phyloP scores from a whole-genome alignment of 192 early-diverging fungal species.

The Fimicolochytrium jonesii region DNA sequence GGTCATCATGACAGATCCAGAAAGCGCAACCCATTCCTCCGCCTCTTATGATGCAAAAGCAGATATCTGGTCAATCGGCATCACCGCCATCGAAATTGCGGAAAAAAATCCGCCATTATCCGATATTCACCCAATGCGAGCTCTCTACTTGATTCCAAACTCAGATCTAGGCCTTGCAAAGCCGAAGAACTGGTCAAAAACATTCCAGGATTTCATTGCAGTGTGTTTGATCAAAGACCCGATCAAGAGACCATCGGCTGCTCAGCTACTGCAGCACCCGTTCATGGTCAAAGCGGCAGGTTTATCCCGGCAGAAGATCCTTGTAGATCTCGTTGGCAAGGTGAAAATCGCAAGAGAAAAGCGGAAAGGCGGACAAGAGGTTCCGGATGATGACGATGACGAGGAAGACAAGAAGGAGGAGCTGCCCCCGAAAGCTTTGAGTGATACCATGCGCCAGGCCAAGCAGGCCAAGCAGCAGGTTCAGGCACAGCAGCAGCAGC shows the following conservation, averaged over 20 bases:
- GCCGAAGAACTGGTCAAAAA: conserved; percentile 58
- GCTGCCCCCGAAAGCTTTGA: conserved; percentile 38
- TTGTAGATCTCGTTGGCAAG: conserved; percentile 46
- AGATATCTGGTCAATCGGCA: conserved; percentile 64
- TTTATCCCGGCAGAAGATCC: conserved; percentile 40
- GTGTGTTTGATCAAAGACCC: conserved; percentile 56
- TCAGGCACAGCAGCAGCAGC: conserved; percentile 4
- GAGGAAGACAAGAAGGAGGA: conserved; percentile 43
- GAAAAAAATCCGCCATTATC: conserved; percentile 62
- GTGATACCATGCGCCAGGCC: conserved; percentile 41
- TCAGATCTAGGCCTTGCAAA: conserved; percentile 50
- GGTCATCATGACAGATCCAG: conserved; percentile 54
- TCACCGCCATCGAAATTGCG: conserved; percentile 64
- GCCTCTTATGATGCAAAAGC: conserved; percentile 55
- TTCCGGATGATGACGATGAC: conserved; percentile 52
- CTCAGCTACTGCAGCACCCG: conserved; percentile 54
- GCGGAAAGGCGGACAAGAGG: conserved; percentile 48
- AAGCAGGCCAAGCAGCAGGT: conserved; percentile 31
- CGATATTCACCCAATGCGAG: conserved; percentile 65
- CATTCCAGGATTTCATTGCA: conserved; percentile 54
- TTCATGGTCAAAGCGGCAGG: conserved; percentile 45
- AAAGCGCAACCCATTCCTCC: conserved; percentile 25
- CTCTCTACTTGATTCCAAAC: conserved; percentile 53
- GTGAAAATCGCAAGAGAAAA: conserved; percentile 41
- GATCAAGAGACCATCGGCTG: conserved; percentile 42